Evolutionary conservation across 331 rosid species (phyloP).

Genomic region (Acacia pycnantha): DNA sequence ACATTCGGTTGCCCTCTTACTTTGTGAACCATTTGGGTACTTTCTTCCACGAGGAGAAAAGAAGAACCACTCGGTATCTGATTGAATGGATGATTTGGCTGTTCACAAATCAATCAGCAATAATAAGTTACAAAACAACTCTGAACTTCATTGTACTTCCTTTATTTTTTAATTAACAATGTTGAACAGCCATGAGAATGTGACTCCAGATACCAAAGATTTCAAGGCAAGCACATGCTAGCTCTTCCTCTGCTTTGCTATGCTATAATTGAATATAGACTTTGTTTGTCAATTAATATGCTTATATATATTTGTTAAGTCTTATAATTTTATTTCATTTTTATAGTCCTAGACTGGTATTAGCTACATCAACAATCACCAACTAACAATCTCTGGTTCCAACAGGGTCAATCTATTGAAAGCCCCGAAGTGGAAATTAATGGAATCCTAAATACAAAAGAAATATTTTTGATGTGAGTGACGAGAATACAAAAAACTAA

Average conservation of each 20-base stretch:
- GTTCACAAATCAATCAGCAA: constrained; percentile 39
- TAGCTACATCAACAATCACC: not conserved
- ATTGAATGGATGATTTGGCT: constrained; percentile 71
- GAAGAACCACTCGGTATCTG: constrained; percentile 94
- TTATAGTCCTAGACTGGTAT: not conserved
- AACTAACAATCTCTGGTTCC: not conserved
- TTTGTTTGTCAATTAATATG: not conserved
- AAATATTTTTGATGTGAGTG: not conserved
- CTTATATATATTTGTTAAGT: not conserved
- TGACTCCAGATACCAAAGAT: not conserved
- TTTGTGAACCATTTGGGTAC: constrained; percentile 93
- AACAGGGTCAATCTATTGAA: not conserved
- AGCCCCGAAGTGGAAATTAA: not conserved
- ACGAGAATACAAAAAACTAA: not conserved
- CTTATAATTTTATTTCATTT: not conserved
- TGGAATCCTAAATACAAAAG: not conserved
- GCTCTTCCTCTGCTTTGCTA: constrained; percentile 4
- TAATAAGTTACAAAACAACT: constrained; percentile 17
- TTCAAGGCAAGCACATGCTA: not conserved
- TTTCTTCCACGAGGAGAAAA: constrained; percentile 92
- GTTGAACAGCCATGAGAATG: not conserved
- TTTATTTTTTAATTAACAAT: not conserved
- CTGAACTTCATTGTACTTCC: not conserved
- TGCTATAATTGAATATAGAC: not conserved
- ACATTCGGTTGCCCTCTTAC: constrained; percentile 81